Evolutionary conservation across 805 yeast genomes (phyloP).

Genomic region (Starmerella bombi): DNA sequence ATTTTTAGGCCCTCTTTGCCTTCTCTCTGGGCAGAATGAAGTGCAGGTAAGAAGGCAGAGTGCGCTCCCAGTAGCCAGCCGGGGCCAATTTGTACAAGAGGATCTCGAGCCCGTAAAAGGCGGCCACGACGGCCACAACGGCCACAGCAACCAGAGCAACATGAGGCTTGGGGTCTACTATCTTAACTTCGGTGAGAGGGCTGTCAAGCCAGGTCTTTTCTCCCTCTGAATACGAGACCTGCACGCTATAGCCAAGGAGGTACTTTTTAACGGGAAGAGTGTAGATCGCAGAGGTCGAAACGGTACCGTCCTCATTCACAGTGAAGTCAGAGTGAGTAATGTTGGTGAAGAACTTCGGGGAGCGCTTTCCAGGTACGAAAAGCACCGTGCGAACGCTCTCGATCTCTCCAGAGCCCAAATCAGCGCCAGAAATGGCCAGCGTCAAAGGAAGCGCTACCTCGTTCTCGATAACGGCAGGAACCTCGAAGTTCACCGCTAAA

Average conservation of each 20-base stretch:
- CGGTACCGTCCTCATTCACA: background rate
- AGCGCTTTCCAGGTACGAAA: constrained; percentile 14
- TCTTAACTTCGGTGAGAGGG: constrained; percentile 29
- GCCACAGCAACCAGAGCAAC: constrained; percentile 52
- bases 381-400: constrained; percentile 12
- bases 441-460: constrained; percentile 1
- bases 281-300: constrained; percentile 5
- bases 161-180: constrained; percentile 55
- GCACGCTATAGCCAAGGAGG: constrained; percentile 43
- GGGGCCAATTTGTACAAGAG: constrained; percentile 27
- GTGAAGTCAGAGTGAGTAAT: constrained; percentile 9
- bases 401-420: constrained; percentile 4
- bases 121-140: constrained; percentile 39
- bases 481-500: background rate
- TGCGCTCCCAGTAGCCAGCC: constrained; percentile 16
- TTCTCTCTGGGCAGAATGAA: constrained; percentile 24
- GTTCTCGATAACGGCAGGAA: constrained; percentile 8
- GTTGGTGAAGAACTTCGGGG: constrained; percentile 12
- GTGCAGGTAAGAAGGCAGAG: constrained; percentile 12
- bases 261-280: constrained; percentile 32
- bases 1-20: background rate
- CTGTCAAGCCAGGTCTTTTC: constrained; percentile 19
- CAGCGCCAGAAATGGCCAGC: constrained; percentile 6
- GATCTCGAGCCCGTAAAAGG: constrained; percentile 41
- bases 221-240: constrained; percentile 17